Percentiles rank a stretch among this genome's conserved stretches.
phyloP scores from a whole-genome alignment of 1,284 basidiomycete genomes.

The Stygiomarasmius scandens region DNA sequence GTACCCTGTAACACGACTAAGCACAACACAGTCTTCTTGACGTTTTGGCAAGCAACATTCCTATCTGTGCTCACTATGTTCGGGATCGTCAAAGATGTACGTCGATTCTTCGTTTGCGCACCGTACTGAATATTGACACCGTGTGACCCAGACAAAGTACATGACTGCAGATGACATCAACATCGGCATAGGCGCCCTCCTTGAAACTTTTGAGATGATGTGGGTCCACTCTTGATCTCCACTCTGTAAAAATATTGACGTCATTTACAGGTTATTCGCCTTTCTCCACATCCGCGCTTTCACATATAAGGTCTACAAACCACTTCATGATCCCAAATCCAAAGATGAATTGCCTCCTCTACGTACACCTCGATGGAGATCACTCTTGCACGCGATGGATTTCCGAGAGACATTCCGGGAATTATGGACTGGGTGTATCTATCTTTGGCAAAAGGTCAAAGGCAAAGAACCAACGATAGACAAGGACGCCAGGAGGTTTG shows the following conservation, averaged over 20 bases:
- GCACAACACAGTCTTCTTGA: constrained; percentile 63
- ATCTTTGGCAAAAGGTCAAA: constrained; percentile 53
- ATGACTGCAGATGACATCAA: constrained; percentile 79
- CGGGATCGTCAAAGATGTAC: constrained; percentile 67
- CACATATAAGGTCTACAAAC: constrained; percentile 71
- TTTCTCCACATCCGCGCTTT: constrained; percentile 78
- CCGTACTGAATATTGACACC: not conserved
- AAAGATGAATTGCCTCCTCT: constrained; percentile 29
- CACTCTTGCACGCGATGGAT: constrained; percentile 66
- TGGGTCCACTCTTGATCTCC: constrained; percentile 33
- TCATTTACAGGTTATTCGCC: constrained; percentile 54
- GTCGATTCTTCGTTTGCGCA: constrained; percentile 21
- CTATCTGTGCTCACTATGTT: constrained; percentile 64
- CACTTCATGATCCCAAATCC: constrained; percentile 31
- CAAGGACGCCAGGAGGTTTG: constrained; percentile 46
- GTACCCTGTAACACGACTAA: too few relatives aligned
- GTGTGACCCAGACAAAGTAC: constrained; percentile 49
- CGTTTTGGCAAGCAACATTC: constrained; percentile 77
- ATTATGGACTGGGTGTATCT: constrained; percentile 55
- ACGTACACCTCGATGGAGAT: constrained; percentile 52
- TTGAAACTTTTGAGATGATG: constrained; percentile 81
- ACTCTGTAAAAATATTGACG: constrained; percentile 11
- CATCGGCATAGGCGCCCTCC: constrained; percentile 69
- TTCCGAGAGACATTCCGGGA: constrained; percentile 69
- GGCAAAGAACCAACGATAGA: constrained; percentile 53